Evolutionary conservation across 139 green algal species (phyloP).

Genomic region (Mesotaenium endlicherianum): DNA sequence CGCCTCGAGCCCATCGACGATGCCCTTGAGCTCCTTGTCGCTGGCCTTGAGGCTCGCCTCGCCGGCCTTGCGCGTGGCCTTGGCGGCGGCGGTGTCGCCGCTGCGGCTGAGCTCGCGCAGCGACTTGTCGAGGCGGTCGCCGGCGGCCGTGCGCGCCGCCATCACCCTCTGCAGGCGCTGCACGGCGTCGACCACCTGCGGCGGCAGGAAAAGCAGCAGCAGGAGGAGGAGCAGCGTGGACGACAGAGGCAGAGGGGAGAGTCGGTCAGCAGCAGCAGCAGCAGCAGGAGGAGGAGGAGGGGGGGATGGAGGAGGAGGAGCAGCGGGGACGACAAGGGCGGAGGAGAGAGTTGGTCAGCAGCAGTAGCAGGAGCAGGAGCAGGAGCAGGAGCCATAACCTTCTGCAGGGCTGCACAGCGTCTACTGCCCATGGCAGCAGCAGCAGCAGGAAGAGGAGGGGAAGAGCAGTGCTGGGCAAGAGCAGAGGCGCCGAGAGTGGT

Average conservation of each 20-base stretch:
- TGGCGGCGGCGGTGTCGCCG: slow-evolving; percentile 22
- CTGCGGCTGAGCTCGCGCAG: slow-evolving; percentile 15
- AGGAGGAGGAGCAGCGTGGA: not conserved
- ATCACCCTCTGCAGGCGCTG: slow-evolving; percentile 18
- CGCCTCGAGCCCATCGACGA: slow-evolving; percentile 23
- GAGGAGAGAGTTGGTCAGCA: too few species aligned
- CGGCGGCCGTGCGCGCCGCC: not conserved
- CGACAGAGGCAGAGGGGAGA: too few species aligned
- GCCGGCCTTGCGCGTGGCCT: not conserved
- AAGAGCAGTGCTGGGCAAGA: too few species aligned
- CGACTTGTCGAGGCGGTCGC: slow-evolving; percentile 17
- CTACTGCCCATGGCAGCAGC: too few species aligned
- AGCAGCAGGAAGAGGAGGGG: too few species aligned
- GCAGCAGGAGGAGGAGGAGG: not conserved
- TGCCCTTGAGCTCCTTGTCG: slow-evolving; percentile 11
- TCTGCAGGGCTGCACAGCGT: too few species aligned
- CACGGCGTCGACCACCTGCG: slow-evolving; percentile 40
- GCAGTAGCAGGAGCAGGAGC: too few species aligned
- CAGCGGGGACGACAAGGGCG: too few species aligned
- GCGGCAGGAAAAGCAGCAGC: slow-evolving; percentile 1
- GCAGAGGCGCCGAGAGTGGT: too few species aligned
- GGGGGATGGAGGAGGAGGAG: too few species aligned
- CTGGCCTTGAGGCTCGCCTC: slow-evolving; percentile 39
- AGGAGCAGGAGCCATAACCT: too few species aligned
- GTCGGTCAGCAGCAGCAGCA: not conserved